A percentile compares a stretch with the other conserved stretches of the same genome.
phyloP scores from a whole-genome alignment of 2,329 filamentous ascomycete species.

The Claviceps maximensis region DNA sequence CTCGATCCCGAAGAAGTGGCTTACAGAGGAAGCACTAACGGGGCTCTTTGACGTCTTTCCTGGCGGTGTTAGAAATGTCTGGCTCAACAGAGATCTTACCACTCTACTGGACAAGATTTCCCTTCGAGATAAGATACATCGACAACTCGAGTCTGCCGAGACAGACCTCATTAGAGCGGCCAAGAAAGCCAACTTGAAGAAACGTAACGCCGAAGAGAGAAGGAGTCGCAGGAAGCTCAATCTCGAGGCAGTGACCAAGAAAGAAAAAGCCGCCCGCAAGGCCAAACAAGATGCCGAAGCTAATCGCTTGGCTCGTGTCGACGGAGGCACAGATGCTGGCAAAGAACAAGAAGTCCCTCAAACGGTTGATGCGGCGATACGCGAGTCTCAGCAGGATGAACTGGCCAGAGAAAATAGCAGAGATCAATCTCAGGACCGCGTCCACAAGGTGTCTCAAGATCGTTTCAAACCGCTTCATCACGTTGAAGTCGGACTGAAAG shows the following conservation, averaged over 20 bases:
- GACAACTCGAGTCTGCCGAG: conserved; percentile 64
- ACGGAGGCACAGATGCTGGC: conserved; percentile 36
- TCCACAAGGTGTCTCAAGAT: conserved; percentile 4
- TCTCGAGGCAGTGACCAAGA: conserved; percentile 35
- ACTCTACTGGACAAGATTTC: conserved; percentile 74
- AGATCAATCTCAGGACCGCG: neutral
- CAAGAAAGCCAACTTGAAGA: conserved; percentile 66
- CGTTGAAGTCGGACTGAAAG: conserved; percentile 36
- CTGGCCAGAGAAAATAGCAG: neutral
- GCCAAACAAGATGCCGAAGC: conserved; percentile 38
- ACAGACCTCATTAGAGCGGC: conserved; percentile 71
- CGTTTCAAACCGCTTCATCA: conserved; percentile 26
- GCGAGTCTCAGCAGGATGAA: conserved; percentile 20
- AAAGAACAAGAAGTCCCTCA: conserved; percentile 42
- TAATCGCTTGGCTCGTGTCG: conserved; percentile 33
- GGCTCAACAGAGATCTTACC: conserved; percentile 86
- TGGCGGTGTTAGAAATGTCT: conserved; percentile 87
- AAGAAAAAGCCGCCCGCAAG: conserved; percentile 33
- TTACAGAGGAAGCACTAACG: conserved; percentile 65
- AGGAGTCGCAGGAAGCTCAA: conserved; percentile 41
- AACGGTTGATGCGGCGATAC: conserved; percentile 31
- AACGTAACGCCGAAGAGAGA: conserved; percentile 50
- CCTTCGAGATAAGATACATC: conserved; percentile 56
- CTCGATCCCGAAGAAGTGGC: conserved; percentile 82
- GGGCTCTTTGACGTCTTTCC: conserved; percentile 92